Evolutionary conservation across 2,329 filamentous ascomycete genomes (phyloP).

Genomic region (Geoglossum cookeanum): DNA sequence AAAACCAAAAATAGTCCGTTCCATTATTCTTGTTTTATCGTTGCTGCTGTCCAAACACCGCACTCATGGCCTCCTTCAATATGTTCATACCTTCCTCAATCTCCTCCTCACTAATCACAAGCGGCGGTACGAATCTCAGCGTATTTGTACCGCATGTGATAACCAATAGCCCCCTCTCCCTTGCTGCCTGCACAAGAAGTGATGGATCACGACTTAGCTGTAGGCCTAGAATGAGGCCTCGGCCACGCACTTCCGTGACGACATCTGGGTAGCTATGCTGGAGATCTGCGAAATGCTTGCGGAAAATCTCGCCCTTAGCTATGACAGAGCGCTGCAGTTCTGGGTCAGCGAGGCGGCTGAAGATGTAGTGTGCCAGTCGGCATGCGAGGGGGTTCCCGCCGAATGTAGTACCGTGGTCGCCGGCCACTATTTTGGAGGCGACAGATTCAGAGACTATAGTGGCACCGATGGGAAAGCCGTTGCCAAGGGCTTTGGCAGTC

Average conservation of each 20-base stretch:
- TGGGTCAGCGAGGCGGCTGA: slow-evolving; percentile 53
- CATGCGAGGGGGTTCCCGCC: slow-evolving; percentile 80
- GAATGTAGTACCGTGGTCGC: slow-evolving; percentile 88
- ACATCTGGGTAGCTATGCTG: slow-evolving; percentile 46
- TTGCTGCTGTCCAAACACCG: slow-evolving; percentile 24
- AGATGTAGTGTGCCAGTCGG: slow-evolving; percentile 69
- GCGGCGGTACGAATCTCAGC: slow-evolving; percentile 72
- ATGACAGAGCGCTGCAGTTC: slow-evolving; percentile 50
- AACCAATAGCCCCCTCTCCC: slow-evolving; percentile 71
- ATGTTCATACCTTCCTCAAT: slow-evolving; percentile 62
- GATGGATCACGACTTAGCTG: slow-evolving; percentile 60
- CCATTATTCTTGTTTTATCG: neutral
- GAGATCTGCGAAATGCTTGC: slow-evolving; percentile 36
- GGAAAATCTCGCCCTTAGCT: slow-evolving; percentile 44
- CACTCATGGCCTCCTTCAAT: slow-evolving; percentile 46
- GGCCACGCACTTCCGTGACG: slow-evolving; percentile 59
- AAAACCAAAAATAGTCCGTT: neutral
- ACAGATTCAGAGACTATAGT: slow-evolving; percentile 49
- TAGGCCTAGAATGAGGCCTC: slow-evolving; percentile 69
- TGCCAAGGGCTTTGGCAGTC: slow-evolving; percentile 87
- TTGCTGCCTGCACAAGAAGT: slow-evolving; percentile 61
- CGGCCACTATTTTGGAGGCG: slow-evolving; percentile 46
- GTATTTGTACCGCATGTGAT: slow-evolving; percentile 92
- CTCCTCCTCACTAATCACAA: slow-evolving; percentile 63
- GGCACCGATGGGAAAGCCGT: slow-evolving; percentile 88